These are phyloP conservation scores for Apiospora aurea DNA, from an alignment of 2,329 filamentous ascomycete genomes.

Conservation along the genomic window DNA sequence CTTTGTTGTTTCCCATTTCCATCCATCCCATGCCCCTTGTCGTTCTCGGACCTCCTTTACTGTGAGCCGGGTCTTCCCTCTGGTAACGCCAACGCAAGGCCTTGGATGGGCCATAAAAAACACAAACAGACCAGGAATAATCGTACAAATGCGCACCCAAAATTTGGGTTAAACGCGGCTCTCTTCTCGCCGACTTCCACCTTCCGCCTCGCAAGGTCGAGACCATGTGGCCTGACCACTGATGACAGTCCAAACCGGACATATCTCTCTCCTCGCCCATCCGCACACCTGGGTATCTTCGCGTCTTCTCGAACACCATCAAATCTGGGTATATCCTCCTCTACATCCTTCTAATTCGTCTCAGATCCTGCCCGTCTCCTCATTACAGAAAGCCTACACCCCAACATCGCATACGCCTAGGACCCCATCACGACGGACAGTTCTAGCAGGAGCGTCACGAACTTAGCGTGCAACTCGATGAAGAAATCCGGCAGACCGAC, in stretches of 20 bases:
- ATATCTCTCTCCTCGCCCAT: not conserved
- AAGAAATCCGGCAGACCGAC: conserved; percentile 74
- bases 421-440: conserved; percentile 61
- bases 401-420: conserved; percentile 33
- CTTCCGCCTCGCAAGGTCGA: not conserved
- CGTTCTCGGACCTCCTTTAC: not conserved
- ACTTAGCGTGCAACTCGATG: conserved; percentile 69
- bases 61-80: not conserved
- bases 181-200: not conserved
- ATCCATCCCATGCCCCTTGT: not conserved
- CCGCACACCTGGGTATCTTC: conserved; percentile 22
- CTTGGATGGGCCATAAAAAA: not conserved
- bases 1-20: not conserved
- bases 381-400: not conserved
- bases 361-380: not conserved
- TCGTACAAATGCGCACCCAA: not conserved
- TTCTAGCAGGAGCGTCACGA: conserved; percentile 69
- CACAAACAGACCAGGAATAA: conserved; percentile 10
- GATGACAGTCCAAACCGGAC: not conserved
- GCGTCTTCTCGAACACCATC: conserved; percentile 20
- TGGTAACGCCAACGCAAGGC: conserved; percentile 2
- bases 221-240: not conserved
- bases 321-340: conserved; percentile 23
- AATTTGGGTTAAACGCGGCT: not conserved
- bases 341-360: not conserved